phyloP scores from a whole-genome alignment of 208 protist genomes.

The Tritrichomonas musculus region DNA sequence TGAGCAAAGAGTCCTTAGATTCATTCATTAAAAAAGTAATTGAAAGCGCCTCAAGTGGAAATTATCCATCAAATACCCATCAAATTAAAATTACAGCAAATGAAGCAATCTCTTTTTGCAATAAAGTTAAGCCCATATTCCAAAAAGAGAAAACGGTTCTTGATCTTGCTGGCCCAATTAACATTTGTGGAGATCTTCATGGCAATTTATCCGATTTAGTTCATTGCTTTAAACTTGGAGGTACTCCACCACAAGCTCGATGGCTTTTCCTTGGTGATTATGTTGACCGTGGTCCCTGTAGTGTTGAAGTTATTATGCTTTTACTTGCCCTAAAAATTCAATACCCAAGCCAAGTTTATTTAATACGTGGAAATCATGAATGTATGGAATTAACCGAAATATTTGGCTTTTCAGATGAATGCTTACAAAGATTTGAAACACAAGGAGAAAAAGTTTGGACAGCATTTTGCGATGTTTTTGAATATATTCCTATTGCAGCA shows the following conservation, averaged over 20 bases:
- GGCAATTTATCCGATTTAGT: constrained; percentile 14
- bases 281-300: neutral
- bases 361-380: neutral
- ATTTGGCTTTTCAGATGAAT: neutral
- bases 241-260: neutral
- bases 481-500: neutral
- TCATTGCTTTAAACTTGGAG: neutral
- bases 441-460: neutral
- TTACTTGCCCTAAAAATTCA: neutral
- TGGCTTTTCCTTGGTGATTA: neutral
- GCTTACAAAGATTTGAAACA: neutral
- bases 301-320: neutral
- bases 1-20: too few relatives aligned
- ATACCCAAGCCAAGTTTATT: neutral
- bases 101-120: too few relatives aligned
- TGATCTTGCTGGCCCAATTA: neutral
- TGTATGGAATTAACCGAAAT: neutral
- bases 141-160: too few relatives aligned
- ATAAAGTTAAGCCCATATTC: too few relatives aligned
- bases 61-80: too few relatives aligned
- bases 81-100: too few relatives aligned
- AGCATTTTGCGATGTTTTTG: neutral
- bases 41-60: too few relatives aligned
- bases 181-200: neutral
- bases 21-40: too few relatives aligned